Conservation (phyloP, 306 rosid genomes). For the Quercus gilva region DNA sequence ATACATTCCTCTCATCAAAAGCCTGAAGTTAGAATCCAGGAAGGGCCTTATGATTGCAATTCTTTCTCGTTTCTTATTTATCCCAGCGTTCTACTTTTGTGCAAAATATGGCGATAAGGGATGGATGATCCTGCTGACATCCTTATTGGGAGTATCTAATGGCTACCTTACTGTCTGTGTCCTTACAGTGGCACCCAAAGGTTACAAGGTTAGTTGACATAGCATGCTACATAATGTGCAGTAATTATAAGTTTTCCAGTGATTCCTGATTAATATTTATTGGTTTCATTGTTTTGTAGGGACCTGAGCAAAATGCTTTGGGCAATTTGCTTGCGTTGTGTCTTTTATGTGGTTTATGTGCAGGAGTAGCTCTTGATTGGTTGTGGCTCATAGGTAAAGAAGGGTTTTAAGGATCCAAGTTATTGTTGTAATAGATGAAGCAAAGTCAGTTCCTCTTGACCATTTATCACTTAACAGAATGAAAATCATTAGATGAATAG, state of each 20-base stretch:
- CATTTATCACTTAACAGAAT: too few species aligned
- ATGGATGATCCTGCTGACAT: constrained; percentile 73
- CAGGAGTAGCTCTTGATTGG: constrained; percentile 82
- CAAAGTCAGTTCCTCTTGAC: not conserved
- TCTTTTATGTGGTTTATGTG: constrained; percentile 53
- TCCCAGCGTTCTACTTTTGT: constrained; percentile 79
- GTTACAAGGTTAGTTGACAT: constrained; percentile 56
- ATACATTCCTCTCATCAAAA: constrained; percentile 59
- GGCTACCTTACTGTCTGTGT: constrained; percentile 85
- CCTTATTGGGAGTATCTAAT: constrained; percentile 70
- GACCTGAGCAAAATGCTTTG: constrained; percentile 93
- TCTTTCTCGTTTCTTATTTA: constrained; percentile 48
- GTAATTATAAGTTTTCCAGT: not conserved
- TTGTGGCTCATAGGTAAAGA: constrained; percentile 75
- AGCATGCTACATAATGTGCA: not conserved
- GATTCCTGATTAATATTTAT: not conserved
- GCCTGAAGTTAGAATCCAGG: constrained; percentile 70
- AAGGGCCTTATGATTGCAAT: constrained; percentile 46
- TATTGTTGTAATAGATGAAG: not conserved
- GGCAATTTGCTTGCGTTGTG: constrained; percentile 72
- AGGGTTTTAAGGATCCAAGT: constrained; percentile 10
- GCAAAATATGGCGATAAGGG: constrained; percentile 86
- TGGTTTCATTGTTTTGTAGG: constrained; percentile 37
- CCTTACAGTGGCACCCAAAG: constrained; percentile 70
- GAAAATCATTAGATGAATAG: not conserved